phyloP scores from a whole-genome alignment of 805 yeast species.

The Wickerhamomyces strasburgensis region DNA sequence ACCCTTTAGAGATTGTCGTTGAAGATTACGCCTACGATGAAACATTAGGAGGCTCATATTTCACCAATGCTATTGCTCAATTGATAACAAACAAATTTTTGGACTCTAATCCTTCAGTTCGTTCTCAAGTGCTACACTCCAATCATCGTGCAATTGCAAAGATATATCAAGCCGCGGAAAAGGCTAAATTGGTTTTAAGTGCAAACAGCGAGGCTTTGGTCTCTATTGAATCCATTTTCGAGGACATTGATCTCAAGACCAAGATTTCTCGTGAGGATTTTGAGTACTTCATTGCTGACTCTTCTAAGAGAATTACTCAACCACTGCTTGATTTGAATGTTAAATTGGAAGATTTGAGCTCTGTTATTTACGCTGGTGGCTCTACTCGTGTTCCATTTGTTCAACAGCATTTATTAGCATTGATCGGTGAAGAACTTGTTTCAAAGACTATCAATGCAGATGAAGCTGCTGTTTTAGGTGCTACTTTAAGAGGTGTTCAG shows the following conservation, averaged over 20 bases:
- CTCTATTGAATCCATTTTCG: conserved; percentile 66
- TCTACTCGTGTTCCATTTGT: conserved; percentile 87
- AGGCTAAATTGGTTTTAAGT: conserved; percentile 79
- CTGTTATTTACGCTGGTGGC: conserved; percentile 86
- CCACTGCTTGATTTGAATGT: conserved; percentile 54
- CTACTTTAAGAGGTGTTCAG: conserved; percentile 77
- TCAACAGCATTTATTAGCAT: conserved; percentile 50
- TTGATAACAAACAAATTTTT: conserved; percentile 58
- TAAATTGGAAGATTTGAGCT: conserved; percentile 38
- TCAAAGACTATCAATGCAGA: conserved; percentile 91
- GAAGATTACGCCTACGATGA: conserved; percentile 68
- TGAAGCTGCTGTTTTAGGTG: conserved; percentile 88
- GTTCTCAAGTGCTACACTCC: conserved; percentile 33
- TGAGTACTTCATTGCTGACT: conserved; percentile 47
- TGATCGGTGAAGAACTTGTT: conserved; percentile 56
- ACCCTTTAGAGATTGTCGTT: conserved; percentile 47
- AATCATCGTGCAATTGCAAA: conserved; percentile 60
- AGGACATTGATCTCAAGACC: conserved; percentile 71
- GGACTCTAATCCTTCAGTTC: conserved; percentile 35
- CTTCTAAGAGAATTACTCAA: conserved; percentile 39
- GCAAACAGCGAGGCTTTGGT: conserved; percentile 81
- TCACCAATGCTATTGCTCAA: conserved; percentile 63
- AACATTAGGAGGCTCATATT: conserved; percentile 68
- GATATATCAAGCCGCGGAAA: conserved; percentile 79
- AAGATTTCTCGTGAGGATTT: conserved; percentile 74